Evolutionary conservation across 2,329 filamentous ascomycete species (phyloP).

Genomic region (Calonectria crousiana): DNA sequence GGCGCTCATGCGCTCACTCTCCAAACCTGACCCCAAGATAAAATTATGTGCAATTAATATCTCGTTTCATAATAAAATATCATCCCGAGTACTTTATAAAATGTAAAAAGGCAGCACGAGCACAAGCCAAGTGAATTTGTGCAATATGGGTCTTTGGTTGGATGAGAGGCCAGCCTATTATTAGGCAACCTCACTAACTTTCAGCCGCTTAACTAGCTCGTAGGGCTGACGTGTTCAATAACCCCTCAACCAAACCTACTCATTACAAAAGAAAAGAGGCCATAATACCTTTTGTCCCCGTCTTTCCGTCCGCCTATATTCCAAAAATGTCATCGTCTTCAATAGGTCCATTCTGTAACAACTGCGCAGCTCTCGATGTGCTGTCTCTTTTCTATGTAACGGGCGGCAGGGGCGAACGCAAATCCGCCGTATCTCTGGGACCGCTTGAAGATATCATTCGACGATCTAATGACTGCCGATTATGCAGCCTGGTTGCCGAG

Average conservation of each 20-base stretch:
- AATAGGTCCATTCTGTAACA: not conserved
- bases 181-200: not conserved
- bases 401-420: not conserved
- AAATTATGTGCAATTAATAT: no score
- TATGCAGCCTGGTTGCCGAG: slow-evolving; percentile 22
- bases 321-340: not conserved
- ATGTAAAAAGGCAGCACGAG: not conserved
- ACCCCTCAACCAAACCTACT: not conserved
- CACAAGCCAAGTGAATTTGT: not conserved
- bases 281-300: not conserved
- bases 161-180: not conserved
- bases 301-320: no score
- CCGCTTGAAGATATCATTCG: slow-evolving; percentile 10
- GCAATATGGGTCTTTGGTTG: not conserved
- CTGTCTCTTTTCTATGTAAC: not conserved
- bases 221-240: not conserved
- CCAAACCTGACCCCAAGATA: no score
- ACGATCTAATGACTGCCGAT: not conserved
- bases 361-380: not conserved
- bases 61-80: not conserved
- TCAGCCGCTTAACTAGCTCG: not conserved
- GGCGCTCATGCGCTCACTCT: not conserved
- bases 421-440: not conserved
- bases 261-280: not conserved
- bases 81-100: not conserved